Evolutionary conservation across 306 rosid genomes (phyloP).

Genomic region (Cucurbita moschata): DNA sequence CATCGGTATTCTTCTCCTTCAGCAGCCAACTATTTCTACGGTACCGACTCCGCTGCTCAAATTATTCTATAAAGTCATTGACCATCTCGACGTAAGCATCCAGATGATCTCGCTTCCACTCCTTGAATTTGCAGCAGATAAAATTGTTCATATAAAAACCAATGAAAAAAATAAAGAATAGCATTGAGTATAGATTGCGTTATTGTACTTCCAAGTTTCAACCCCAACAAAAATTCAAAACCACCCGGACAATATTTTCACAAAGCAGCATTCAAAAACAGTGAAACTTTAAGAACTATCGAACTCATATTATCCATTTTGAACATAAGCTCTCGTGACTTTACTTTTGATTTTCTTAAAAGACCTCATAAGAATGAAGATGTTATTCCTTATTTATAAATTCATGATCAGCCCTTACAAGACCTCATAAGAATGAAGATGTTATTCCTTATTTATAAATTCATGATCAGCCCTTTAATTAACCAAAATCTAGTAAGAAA

Average conservation of each 20-base stretch:
- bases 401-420: too few species aligned
- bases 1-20: slow-evolving; percentile 23
- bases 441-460: too few species aligned
- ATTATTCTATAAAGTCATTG: slow-evolving; percentile 36
- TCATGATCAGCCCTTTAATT: too few species aligned
- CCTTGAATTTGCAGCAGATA: slow-evolving; percentile 22
- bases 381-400: too few species aligned
- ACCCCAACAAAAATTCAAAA: not conserved
- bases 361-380: too few species aligned
- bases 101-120: slow-evolving; percentile 53
- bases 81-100: slow-evolving; percentile 70
- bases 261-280: not conserved
- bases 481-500: not conserved
- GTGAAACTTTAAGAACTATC: too few species aligned
- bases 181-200: not conserved
- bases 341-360: too few species aligned
- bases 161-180: not conserved
- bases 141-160: not conserved
- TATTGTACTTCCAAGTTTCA: not conserved
- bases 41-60: slow-evolving; percentile 31
- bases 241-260: not conserved
- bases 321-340: too few species aligned
- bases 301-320: too few species aligned
- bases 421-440: too few species aligned
- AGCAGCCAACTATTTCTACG: slow-evolving; percentile 53